phyloP scores from a whole-genome alignment of 2,329 filamentous ascomycete genomes.

The Pseudopithomyces maydicus region DNA sequence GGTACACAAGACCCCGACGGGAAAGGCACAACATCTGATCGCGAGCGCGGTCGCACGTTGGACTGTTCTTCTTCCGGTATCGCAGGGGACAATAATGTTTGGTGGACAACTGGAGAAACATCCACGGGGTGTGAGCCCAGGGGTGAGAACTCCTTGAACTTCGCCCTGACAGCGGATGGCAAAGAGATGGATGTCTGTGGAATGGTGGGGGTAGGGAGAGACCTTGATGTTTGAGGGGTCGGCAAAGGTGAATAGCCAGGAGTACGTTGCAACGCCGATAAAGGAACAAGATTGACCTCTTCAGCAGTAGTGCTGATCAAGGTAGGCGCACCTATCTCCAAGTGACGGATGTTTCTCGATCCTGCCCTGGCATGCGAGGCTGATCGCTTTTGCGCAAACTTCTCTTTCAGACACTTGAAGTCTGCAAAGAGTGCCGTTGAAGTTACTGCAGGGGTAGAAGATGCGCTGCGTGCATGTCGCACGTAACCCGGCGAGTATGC shows the following conservation, averaged over 20 bases:
- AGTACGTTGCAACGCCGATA: slow-evolving; percentile 37
- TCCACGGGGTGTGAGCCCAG: slow-evolving; percentile 41
- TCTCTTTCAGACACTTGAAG: slow-evolving; percentile 39
- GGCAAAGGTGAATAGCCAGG: slow-evolving; percentile 21
- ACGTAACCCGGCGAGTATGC: slow-evolving; percentile 29
- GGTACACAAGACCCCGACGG: neutral
- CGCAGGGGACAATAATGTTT: slow-evolving; percentile 11
- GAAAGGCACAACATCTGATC: slow-evolving; percentile 19
- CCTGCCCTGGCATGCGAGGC: slow-evolving; percentile 25
- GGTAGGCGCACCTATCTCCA: slow-evolving; percentile 39
- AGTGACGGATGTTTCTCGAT: slow-evolving; percentile 28
- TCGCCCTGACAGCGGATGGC: slow-evolving; percentile 15
- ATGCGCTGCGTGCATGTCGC: slow-evolving; percentile 37
- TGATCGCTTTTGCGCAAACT: slow-evolving; percentile 32
- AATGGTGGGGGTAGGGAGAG: neutral
- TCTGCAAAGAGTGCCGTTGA: slow-evolving; percentile 36
- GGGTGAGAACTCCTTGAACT: slow-evolving; percentile 32
- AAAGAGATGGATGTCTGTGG: slow-evolving; percentile 13
- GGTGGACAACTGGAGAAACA: slow-evolving; percentile 21
- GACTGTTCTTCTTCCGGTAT: slow-evolving; percentile 10
- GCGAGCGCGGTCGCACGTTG: slow-evolving; percentile 25
- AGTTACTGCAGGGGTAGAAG: slow-evolving; percentile 32
- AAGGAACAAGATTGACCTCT: slow-evolving; percentile 31
- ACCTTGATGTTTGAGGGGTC: slow-evolving; percentile 1
- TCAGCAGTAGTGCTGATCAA: slow-evolving; percentile 40